Base-by-base conservation (phyloP, 345 rosid species). In the Alliaria petiolata region DNA sequence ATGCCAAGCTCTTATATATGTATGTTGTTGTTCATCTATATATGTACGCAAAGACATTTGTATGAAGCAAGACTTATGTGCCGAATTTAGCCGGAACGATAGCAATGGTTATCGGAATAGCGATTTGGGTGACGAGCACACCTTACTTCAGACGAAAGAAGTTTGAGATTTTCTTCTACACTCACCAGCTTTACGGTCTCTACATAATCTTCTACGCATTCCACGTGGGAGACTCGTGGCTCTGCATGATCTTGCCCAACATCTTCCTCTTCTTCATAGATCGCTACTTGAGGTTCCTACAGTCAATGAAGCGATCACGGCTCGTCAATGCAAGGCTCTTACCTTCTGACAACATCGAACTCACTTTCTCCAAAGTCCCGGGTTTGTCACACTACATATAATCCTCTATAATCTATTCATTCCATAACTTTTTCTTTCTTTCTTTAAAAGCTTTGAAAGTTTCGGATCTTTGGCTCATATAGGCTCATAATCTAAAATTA, bases 181-280 rank as follows among this genome's bases (percentile, higher is more conserved):
- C 17, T 43, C 47, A 43, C 47, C 17, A 43, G 3, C 47, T 43
- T 19, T 46, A 46, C 26, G 63, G 77, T 46, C 45, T 81, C 46
- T 84, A 70, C 55, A 57, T 82, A 28, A 7, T 84, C 38, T 85
- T 87, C 82, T 87, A 82, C 33, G 20, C 70, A 2, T 38, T 87
- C 40, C 93, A 87, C 40, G 88, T 84, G 2, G 93, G 93, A 7
- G 67, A 67, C 34, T 69, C 57, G 20, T 85, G 67, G 64, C 9
- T 70, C 58, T 78, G 79, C 74, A 76, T 65, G 62, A 74, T 83
- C 56, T 78, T 86, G n/a, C 88, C 86, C 0, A 85, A 83, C 0
- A 79, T 84, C 69, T 84, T 79, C 69, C 85, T 87, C 76, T 85
- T 87, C 78, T 12, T 75, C 26, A 46, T 87, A 2, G 90, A 87